Base-by-base conservation (phyloP, 208 protist genomes). In the Trypanosoma avium region DNA sequence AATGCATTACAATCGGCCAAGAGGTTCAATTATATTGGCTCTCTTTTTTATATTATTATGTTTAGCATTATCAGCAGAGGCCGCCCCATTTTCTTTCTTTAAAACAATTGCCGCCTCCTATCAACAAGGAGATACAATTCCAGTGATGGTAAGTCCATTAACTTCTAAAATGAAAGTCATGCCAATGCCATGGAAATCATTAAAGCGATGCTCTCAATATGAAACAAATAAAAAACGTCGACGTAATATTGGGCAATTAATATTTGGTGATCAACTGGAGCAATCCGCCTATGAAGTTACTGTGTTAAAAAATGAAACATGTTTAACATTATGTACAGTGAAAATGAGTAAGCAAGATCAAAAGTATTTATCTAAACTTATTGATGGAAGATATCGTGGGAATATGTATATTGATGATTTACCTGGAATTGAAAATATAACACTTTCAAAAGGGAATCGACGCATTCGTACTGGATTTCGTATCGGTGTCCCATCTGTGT, bases 261-360 rank as follows among this genome's bases (percentile, higher is more conserved):
- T 98, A 3, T 70, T 74, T 19, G 97, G 96, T 32, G 94, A 98
- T 61, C 26, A 67, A 38, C 92, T 98, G 46, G 78, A 95, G 65
- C 90, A 77, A 26, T 97, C 95, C 3, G 50, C 66, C 6, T 98
- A 96, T 53, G 32, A 58, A 12, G 26, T 70, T 26, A 40, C 4
- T 27, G 49, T 74, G 3, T n/a, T 69, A 12, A 21, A 53, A 9
- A 59, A 69, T 35, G 33, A 36, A 15, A 70, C 47, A 15, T 79
- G 77, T 66, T 4, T 38, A 1, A 9, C 8, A 3, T 42, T 82
- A 3, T 82, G 77, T 48, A 58, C 33, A 4, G 49, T 61, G 17
- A 36, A 0, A 7, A 38, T 63, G 47, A 42, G 4, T n/a, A 17
- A 0, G 4, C 60, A 63, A 30, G 67, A 66, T 12, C 0, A 42